phyloP scores from a whole-genome alignment of 192 early-diverging fungal genomes.

The Chytriomyces sp. region DNA sequence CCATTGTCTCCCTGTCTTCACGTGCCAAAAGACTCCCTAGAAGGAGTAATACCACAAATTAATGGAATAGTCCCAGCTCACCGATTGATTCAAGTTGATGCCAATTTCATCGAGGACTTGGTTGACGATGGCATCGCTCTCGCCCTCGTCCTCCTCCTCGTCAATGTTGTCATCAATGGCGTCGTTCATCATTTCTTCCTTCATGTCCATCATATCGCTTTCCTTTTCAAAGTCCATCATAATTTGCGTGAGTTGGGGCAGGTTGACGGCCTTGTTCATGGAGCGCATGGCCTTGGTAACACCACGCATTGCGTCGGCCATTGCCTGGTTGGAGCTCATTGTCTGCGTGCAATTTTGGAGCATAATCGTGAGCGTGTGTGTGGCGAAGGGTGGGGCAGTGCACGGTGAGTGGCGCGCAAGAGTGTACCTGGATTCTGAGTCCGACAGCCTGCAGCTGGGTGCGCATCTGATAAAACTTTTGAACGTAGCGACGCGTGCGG shows the following conservation, averaged over 20 bases:
- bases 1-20: background rate
- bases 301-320: conserved; percentile 93
- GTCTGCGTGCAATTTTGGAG: no score
- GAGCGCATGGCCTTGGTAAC: conserved; percentile 96
- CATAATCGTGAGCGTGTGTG: conserved; percentile 26
- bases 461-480: conserved; percentile 96
- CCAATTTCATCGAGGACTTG: conserved; percentile 96
- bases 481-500: conserved; percentile 85
- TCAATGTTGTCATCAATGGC: conserved; percentile 95
- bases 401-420: background rate
- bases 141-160: conserved; percentile 90
- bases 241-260: conserved; percentile 91
- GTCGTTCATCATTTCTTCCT: conserved; percentile 98
- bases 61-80: no score
- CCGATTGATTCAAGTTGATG: conserved; percentile 73
- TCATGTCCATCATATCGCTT: conserved; percentile 97
- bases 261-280: conserved; percentile 94
- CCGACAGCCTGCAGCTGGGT: conserved; percentile 91
- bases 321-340: conserved; percentile 91
- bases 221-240: conserved; percentile 98
- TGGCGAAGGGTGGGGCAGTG: background rate
- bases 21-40: background rate
- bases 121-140: conserved; percentile 86
- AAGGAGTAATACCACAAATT: background rate
- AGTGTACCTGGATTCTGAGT: conserved; percentile 80